Evolutionary conservation across 139 green algal genomes (phyloP).

Genomic region (Trebouxia sp.): DNA sequence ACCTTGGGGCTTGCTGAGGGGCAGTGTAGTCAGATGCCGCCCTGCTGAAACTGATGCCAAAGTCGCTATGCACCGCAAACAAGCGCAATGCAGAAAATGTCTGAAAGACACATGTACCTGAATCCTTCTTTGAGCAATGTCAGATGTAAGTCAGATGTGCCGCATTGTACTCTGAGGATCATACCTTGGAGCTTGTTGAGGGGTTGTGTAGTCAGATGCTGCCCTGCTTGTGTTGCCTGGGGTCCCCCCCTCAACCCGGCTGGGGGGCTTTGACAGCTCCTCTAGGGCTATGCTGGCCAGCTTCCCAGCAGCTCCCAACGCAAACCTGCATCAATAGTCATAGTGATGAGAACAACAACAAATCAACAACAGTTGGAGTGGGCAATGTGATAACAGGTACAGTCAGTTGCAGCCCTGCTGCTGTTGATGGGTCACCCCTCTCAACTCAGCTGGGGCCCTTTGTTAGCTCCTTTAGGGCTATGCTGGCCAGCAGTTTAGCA

Average conservation of each 20-base stretch:
- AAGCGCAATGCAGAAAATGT: too few relatives aligned
- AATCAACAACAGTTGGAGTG: too few relatives aligned
- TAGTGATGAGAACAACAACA: too few relatives aligned
- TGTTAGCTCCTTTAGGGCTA: constrained; percentile 13
- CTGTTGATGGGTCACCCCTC: neutral
- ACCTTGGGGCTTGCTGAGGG: too few relatives aligned
- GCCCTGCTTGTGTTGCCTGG: neutral
- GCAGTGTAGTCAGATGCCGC: too few relatives aligned
- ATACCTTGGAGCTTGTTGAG: neutral
- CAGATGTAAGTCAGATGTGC: neutral
- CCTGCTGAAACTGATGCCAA: too few relatives aligned
- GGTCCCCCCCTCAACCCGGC: too few relatives aligned
- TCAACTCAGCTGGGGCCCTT: neutral
- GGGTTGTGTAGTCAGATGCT: neutral
- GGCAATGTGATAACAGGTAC: too few relatives aligned
- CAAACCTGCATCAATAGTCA: constrained; percentile 14
- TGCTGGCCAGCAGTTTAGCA: constrained; percentile 24
- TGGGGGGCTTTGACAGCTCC: constrained; percentile 22
- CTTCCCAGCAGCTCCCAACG: constrained; percentile 22
- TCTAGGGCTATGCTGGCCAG: constrained; percentile 21
- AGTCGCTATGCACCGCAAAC: too few relatives aligned
- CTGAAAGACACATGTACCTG: too few relatives aligned
- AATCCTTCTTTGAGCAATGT: neutral
- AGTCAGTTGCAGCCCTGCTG: neutral
- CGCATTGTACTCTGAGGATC: neutral